These are phyloP conservation scores for Malus sieversii DNA, from an alignment of 306 rosid species.

Conservation along the genomic window DNA sequence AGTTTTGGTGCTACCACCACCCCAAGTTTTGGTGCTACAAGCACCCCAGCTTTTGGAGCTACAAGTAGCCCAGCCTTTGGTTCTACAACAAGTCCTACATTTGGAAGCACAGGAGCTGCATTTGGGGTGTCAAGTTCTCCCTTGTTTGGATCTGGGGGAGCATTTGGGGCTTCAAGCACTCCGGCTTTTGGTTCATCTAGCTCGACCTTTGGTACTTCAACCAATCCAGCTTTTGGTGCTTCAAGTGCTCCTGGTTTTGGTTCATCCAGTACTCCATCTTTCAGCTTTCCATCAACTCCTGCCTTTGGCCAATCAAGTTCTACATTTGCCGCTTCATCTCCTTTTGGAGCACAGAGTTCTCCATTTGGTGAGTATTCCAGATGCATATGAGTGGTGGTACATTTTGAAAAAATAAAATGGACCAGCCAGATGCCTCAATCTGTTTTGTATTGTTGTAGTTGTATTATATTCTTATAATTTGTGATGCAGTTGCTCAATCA, in stretches of 20 bases:
- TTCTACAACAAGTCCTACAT: conserved; percentile 54
- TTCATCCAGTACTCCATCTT: conserved; percentile 60
- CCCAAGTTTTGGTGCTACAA: conserved; percentile 42
- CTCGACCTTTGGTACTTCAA: conserved; percentile 48
- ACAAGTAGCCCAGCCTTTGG: conserved; percentile 45
- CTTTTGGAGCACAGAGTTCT: conserved; percentile 79
- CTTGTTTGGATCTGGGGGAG: conserved; percentile 62
- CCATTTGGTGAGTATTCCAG: conserved; percentile 53
- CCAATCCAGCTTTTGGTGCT: conserved; percentile 52
- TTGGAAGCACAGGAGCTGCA: conserved; percentile 57
- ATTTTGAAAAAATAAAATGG: neutral
- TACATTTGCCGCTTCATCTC: conserved; percentile 44
- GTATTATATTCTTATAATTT: neutral
- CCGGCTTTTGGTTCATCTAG: conserved; percentile 26
- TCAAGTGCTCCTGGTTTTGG: conserved; percentile 69
- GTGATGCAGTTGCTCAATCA: conserved; percentile 57
- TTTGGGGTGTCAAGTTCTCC: conserved; percentile 55
- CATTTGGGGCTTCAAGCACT: conserved; percentile 65
- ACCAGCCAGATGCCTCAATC: neutral
- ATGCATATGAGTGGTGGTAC: neutral
- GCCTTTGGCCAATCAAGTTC: conserved; percentile 73
- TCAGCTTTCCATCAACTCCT: conserved; percentile 52
- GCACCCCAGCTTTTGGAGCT: conserved; percentile 42
- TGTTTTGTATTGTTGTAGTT: neutral
- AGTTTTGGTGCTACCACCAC: conserved; percentile 32